Conservation (phyloP, 306 rosid genomes). For the Corylus heterophylla region DNA sequence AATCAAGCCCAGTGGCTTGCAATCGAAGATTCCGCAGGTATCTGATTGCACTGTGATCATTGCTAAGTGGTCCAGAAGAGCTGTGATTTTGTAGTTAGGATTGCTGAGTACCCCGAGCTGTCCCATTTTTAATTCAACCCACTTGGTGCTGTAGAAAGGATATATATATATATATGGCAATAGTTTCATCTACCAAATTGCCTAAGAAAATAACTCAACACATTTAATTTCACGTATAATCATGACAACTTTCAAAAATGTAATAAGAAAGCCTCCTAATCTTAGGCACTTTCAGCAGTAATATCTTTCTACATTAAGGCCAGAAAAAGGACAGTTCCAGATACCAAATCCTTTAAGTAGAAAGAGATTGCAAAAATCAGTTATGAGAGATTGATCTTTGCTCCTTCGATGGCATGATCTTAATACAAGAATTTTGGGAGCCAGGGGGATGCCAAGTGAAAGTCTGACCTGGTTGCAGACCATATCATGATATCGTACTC, state of each 20-base stretch:
- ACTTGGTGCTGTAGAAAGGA: constrained; percentile 66
- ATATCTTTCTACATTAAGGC: not conserved
- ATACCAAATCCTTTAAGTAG: not conserved
- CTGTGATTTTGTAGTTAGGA: constrained; percentile 93
- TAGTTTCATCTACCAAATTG: not conserved
- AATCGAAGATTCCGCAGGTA: constrained; percentile 87
- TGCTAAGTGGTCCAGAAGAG: constrained; percentile 84
- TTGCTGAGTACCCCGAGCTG: constrained; percentile 89
- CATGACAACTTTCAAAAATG: not conserved
- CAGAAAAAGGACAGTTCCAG: not conserved
- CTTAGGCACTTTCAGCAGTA: not conserved
- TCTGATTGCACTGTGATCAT: constrained; percentile 91
- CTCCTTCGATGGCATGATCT: not conserved
- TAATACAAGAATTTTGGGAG: not conserved
- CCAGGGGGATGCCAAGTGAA: not conserved
- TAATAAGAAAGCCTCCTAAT: not conserved
- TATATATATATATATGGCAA: not conserved
- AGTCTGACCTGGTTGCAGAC: constrained; percentile 92
- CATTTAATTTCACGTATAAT: not conserved
- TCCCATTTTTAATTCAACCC: constrained; percentile 92
- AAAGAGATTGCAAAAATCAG: constrained; percentile 2
- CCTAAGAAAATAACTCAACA: not conserved
- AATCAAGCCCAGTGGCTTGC: constrained; percentile 95
- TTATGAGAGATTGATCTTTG: not conserved
- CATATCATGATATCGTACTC: constrained; percentile 96